Evolutionary conservation across 176 grass and related monocot genomes (phyloP).

Genomic region (Cocos nucifera): DNA sequence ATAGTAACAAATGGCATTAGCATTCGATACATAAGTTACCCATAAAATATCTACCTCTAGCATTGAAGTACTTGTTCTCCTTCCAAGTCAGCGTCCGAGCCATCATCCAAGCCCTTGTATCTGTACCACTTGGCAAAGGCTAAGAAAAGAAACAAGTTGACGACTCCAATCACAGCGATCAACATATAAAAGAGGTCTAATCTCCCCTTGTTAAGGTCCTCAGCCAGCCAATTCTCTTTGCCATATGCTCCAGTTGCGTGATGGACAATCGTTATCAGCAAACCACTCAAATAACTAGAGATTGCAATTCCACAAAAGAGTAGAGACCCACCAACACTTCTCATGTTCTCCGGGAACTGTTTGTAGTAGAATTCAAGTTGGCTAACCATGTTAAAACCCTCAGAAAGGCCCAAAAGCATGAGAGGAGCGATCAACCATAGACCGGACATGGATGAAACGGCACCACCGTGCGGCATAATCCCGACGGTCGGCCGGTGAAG

Average conservation of each 20-base stretch:
- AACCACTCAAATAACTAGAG: conserved; percentile 78
- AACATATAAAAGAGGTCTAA: conserved; percentile 82
- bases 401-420: conserved; percentile 67
- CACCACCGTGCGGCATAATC: conserved; percentile 30
- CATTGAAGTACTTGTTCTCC: too few relatives aligned
- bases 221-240: conserved; percentile 58
- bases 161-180: conserved; percentile 67
- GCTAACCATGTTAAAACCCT: conserved; percentile 96
- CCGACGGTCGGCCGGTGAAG: conserved; percentile 37
- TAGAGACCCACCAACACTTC: conserved; percentile 79
- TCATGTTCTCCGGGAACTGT: conserved; percentile 97
- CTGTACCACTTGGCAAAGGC: conserved; percentile 87
- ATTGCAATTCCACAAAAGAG: conserved; percentile 80
- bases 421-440: conserved; percentile 94
- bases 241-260: conserved; percentile 23
- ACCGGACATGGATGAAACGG: conserved; percentile 67
- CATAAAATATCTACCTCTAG: too few relatives aligned
- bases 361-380: conserved; percentile 99
- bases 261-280: conserved; percentile 66
- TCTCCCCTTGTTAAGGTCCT: conserved; percentile 78
- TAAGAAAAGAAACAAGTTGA: conserved; percentile 83
- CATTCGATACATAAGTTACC: too few relatives aligned
- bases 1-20: too few relatives aligned
- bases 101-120: conserved; percentile 50
- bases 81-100: not conserved